These are phyloP conservation scores for Ganoderma meredithae DNA, from an alignment of 1,284 basidiomycete genomes.

Conservation along the genomic window DNA sequence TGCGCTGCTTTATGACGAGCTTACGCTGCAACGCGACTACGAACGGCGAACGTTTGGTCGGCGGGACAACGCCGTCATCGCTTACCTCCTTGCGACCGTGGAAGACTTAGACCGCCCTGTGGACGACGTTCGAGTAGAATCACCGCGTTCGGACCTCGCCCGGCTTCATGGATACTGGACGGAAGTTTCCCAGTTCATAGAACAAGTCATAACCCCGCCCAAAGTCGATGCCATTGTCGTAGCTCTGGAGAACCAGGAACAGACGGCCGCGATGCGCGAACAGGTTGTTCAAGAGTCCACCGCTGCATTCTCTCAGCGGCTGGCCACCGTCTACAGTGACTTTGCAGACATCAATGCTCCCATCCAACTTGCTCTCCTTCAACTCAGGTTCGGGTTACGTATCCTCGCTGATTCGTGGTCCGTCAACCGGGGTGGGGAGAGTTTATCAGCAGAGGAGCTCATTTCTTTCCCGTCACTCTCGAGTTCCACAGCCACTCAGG, in stretches of 20 bases:
- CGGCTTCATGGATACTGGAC: slow-evolving; percentile 83
- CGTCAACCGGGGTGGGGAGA: slow-evolving; percentile 18
- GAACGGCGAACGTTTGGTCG: slow-evolving; percentile 74
- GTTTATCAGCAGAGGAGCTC: slow-evolving; percentile 45
- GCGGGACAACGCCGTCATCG: slow-evolving; percentile 54
- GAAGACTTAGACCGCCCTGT: slow-evolving; percentile 37
- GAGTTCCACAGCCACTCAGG: slow-evolving; percentile 48
- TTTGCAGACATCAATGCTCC: slow-evolving; percentile 77
- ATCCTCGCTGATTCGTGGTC: slow-evolving; percentile 49
- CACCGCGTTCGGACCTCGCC: slow-evolving; percentile 54
- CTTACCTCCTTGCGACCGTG: slow-evolving; percentile 53
- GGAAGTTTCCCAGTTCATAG: slow-evolving; percentile 78
- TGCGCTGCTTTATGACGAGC: slow-evolving; percentile 56
- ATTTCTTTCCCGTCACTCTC: slow-evolving; percentile 62
- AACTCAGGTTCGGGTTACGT: slow-evolving; percentile 81
- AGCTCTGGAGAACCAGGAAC: slow-evolving; percentile 45
- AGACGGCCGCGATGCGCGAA: slow-evolving; percentile 57
- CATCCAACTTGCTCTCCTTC: slow-evolving; percentile 69
- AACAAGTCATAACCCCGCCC: slow-evolving; percentile 56
- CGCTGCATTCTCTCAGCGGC: slow-evolving; percentile 65
- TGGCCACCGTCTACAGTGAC: slow-evolving; percentile 63
- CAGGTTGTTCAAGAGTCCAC: slow-evolving; percentile 72
- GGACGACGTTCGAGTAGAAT: slow-evolving; percentile 33
- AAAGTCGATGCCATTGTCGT: slow-evolving; percentile 53
- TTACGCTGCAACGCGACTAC: slow-evolving; percentile 62